Base-by-base conservation (phyloP, 495 filamentous ascomycete species). In the Ascobolus immersus region DNA sequence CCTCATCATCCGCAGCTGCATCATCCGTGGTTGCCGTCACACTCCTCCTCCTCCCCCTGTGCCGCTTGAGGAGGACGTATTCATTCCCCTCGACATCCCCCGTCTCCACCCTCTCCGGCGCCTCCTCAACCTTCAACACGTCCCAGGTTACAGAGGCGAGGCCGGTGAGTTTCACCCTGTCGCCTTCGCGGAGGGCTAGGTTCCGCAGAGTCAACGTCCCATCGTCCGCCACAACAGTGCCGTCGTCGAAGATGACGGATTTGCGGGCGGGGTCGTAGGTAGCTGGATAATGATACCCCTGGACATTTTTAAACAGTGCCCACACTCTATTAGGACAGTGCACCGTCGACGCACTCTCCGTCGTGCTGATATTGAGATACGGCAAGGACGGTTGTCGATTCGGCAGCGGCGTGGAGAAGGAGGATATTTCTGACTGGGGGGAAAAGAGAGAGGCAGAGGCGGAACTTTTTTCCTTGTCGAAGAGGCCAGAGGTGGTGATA, bases 261-360 rank as follows among this genome's bases (percentile, higher is more conserved):
- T 28, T 27, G 17, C 13, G 20, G 17, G 13, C 37, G 27, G 4
- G 31, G 32, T 11, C 32, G 35, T 9, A 38, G 22, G 46, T 50
- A 10, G 47, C 47, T 1, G 47, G 47, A 18, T 50, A 38, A 19
- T 49, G 49, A 2, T 38, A 23, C 10, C 37, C 30, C 18, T 43
- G 45, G 7, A 32, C 27, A 19, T 49, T 46, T 27, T 44, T 44
- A 30, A 50, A 50, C 2, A 46, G 32, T 8, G 47, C 47, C 35
- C 49, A 50, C 9, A 50, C 47, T 14, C 46, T 24, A 17, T 38
- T 24, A 0, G 40, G 44, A 21, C 19, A 9, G 23, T 19, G 13
- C 6, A 12, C 12, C 21, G 34, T 12, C 3, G n/a, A 15, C 20
- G 13, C 27, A 28, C n/a, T 25, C 7, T 25, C 22, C n/a, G n/a